These are phyloP conservation scores for Oenanthe javanica DNA, from an alignment of 140 eudicot species.

Conservation along the genomic window DNA sequence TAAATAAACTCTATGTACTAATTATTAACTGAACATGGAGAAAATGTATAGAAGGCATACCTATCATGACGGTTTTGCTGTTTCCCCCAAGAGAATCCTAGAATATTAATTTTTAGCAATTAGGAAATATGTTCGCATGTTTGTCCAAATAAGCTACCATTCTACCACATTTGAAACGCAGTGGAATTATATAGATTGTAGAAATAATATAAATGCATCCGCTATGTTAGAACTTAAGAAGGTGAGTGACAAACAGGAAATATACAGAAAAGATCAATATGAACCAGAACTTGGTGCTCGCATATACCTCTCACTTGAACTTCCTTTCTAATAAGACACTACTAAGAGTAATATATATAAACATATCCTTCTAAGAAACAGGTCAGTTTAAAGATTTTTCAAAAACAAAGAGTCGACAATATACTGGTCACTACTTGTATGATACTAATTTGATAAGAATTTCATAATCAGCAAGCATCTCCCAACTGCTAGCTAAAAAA, in stretches of 20 bases:
- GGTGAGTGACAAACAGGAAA: background rate
- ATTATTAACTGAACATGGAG: background rate
- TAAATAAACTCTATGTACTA: background rate
- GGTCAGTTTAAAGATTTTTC: too few species aligned
- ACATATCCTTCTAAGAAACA: too few species aligned
- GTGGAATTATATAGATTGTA: too few species aligned
- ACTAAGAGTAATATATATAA: background rate
- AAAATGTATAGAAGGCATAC: constrained; percentile 32
- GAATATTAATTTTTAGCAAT: constrained; percentile 2
- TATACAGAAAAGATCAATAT: background rate
- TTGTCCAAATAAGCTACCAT: background rate
- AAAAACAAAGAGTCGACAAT: too few species aligned
- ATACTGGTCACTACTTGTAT: too few species aligned
- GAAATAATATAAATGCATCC: background rate
- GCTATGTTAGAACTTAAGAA: background rate
- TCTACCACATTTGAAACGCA: background rate
- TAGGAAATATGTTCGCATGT: background rate
- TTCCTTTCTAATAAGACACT: background rate
- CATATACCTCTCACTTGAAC: background rate
- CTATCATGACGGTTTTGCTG: constrained; percentile 96
- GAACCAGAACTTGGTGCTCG: too few species aligned
- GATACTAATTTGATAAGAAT: too few species aligned
- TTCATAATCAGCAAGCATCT: too few species aligned
- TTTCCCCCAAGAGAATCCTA: constrained; percentile 98
- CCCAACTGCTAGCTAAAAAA: too few species aligned